Conservation (phyloP, 163 green algal genomes). For the Volvox carteri region DNA sequence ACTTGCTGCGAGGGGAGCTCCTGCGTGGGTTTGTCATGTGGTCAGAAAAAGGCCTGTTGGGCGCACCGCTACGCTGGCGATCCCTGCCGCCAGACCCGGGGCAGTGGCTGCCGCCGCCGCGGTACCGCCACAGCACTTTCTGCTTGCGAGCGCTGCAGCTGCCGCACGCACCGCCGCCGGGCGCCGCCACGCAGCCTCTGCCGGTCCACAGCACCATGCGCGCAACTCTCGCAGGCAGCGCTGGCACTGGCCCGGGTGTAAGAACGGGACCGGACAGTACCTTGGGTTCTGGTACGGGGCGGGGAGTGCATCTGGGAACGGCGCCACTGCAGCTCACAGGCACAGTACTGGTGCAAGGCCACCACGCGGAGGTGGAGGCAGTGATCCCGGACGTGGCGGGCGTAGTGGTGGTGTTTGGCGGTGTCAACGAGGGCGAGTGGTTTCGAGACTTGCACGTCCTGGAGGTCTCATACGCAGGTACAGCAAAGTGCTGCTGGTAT, state of each 20-base stretch:
- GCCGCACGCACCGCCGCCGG: neutral
- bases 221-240: neutral
- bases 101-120: constrained; percentile 15
- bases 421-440: constrained; percentile 59
- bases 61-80: constrained; percentile 41
- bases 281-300: neutral
- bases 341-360: neutral
- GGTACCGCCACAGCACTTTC: constrained; percentile 51
- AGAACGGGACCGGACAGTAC: neutral
- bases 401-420: constrained; percentile 64
- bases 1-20: constrained; percentile 40
- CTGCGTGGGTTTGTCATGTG: constrained; percentile 38
- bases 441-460: constrained; percentile 58
- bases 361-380: constrained; percentile 38
- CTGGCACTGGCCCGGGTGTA: neutral
- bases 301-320: neutral
- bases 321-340: neutral
- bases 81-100: constrained; percentile 40
- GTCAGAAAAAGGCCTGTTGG: constrained; percentile 47
- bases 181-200: constrained; percentile 7
- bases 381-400: constrained; percentile 54
- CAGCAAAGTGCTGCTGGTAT: too few relatives aligned
- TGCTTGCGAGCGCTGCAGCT: constrained; percentile 50
- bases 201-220: constrained; percentile 26
- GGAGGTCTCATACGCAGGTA: constrained; percentile 53